Evolutionary conservation across 2,329 filamentous ascomycete species (phyloP).

Genomic region (Neopestalotiopsis sp.): DNA sequence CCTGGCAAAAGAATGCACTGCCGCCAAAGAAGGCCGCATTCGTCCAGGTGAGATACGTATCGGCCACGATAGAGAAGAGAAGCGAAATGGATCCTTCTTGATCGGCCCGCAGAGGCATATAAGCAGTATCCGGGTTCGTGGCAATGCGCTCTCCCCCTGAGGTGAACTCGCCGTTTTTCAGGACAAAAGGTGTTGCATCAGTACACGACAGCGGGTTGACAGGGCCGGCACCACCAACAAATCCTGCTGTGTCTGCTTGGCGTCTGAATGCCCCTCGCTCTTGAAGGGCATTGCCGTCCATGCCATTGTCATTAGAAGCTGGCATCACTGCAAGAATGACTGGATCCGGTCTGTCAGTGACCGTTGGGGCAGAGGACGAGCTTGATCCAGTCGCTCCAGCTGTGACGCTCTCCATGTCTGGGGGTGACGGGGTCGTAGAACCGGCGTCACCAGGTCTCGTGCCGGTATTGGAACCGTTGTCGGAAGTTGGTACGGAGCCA

Average conservation of each 20-base stretch:
- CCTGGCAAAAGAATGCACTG: slow-evolving; percentile 4
- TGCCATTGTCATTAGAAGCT: not conserved
- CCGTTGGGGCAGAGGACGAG: not conserved
- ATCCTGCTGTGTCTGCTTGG: not conserved
- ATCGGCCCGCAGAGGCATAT: not conserved
- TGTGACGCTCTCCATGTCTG: not conserved
- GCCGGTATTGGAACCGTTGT: not conserved
- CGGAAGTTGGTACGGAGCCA: not conserved
- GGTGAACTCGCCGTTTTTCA: not conserved
- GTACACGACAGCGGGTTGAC: not conserved
- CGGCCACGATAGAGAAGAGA: not conserved
- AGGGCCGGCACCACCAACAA: not conserved
- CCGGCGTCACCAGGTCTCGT: not conserved
- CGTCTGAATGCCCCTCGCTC: not conserved
- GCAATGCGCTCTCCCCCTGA: not conserved
- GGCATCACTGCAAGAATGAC: slow-evolving; percentile 1
- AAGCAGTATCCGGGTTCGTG: not conserved
- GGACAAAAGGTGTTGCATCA: not conserved
- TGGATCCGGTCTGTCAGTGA: not conserved
- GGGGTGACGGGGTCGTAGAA: not conserved
- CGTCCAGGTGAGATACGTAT: not conserved
- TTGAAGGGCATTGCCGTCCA: not conserved
- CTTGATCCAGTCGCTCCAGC: not conserved
- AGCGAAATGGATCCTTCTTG: not conserved
- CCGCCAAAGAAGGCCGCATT: not conserved